phyloP scores from a whole-genome alignment of 192 early-diverging fungal species.

The Coemansia pectinata region DNA sequence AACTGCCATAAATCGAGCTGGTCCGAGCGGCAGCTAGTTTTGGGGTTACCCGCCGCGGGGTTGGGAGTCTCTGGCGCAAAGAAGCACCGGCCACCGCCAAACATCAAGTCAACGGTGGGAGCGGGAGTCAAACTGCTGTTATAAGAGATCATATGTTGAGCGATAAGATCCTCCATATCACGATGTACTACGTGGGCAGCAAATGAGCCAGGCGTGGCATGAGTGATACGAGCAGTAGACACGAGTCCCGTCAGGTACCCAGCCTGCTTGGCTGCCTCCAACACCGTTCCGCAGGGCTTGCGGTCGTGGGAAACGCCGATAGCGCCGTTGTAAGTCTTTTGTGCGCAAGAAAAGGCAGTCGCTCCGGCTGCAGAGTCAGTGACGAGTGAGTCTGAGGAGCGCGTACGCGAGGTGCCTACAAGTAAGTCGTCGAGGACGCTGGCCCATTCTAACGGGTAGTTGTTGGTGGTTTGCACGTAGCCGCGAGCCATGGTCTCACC shows the following conservation, averaged over 20 bases:
- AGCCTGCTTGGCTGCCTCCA: conserved; percentile 59
- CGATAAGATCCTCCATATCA: conserved; percentile 60
- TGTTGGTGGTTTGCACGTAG: conserved; percentile 15
- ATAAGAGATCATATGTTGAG: conserved; percentile 54
- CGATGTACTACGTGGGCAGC: conserved; percentile 57
- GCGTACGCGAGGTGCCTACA: conserved; percentile 57
- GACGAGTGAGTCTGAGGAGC: conserved; percentile 52
- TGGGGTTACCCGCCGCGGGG: background rate
- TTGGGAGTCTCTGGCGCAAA: conserved; percentile 44
- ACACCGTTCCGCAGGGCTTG: conserved; percentile 58
- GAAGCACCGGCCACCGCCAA: conserved; percentile 57
- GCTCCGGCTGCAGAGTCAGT: conserved; percentile 67
- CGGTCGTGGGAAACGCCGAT: conserved; percentile 50
- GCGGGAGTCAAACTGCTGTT: conserved; percentile 20
- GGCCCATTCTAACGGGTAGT: conserved; percentile 13
- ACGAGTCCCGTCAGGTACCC: conserved; percentile 59
- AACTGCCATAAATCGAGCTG: conserved; percentile 31
- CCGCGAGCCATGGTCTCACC: conserved; percentile 61
- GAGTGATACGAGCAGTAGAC: conserved; percentile 61
- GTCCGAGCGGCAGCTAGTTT: conserved; percentile 50
- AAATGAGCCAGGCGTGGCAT: conserved; percentile 63
- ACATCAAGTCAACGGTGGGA: conserved; percentile 53
- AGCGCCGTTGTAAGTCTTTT: conserved; percentile 60
- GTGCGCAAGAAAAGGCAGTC: conserved; percentile 59
- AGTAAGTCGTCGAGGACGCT: conserved; percentile 55